Evolutionary conservation across 805 yeast species (phyloP), one percentile per base, ranked within the genome.

Genomic region (Scheffersomyces amazonensis): DNA sequence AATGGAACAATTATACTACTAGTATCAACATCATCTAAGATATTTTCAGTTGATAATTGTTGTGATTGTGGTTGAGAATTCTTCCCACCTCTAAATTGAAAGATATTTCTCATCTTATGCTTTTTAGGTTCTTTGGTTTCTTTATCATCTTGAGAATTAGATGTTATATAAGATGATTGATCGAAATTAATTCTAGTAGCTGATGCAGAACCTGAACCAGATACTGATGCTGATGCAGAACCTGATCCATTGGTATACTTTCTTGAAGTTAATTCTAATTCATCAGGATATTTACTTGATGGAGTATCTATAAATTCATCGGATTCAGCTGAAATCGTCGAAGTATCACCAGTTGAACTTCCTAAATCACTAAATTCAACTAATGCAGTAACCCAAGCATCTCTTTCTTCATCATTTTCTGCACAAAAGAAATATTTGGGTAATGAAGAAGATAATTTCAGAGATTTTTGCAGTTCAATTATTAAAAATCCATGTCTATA

Each of bases 331-430:
- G 30, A 27, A 13, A 27, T 27, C 5, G 5, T 13, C 6, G 30
- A n/a, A 13, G 20, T 25, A 21, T 16, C 13, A 15, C 17, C 17
- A 15, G 15, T 6, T 7, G 21, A 40, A 16, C 17, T 36, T n/a
- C n/a, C n/a, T 13, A 32, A 19, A 18, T 62, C 65, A 19, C 57
- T 55, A 34, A 53, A 57, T 35, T 66, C 69, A 10, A 69, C 56
- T 50, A 69, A 56, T 1, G 57, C 47, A 16, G 75, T 70, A 7
- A 85, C 76, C 93, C 95, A 86, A 8, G 64, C 64, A 50, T 83
- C 90, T 40, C 91, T 72, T 52, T 88, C 96, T 19, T 69, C 73
- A 32, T 83, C 83, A 7, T 83, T 79, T 55, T 89, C 95, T 2
- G 93, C 83, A 58, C 95, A 87, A 37, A 88, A 74, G 35, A 77